Base-by-base conservation (phyloP, 305 asterid species). In the Fraxinus floribunda region DNA sequence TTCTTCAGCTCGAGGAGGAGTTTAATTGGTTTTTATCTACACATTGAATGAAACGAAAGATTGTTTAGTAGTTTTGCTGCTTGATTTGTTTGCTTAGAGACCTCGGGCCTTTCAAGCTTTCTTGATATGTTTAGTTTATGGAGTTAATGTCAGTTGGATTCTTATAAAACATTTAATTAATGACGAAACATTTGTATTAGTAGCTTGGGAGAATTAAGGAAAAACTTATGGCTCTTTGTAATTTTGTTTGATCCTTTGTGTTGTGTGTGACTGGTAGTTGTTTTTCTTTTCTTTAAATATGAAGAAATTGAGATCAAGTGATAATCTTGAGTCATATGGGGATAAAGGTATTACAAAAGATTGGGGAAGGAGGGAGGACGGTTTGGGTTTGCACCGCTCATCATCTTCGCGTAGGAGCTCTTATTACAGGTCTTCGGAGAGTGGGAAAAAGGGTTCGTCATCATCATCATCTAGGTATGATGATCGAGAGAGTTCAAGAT, bases 301-400 rank as follows among this genome's bases (percentile, higher is more conserved):
- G 99, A 95, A 94, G 95, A 90, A 92, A 75, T 87, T 95, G 91
- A 91, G 92, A 90, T 95, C 99, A 16, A 91, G 94, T 83, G 95
- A 94, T 83, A 97, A 95, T 91, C 90, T 95, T 79, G 91, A 90
- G 78, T 90, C 94, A n/a, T 85, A 88, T 71, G 95, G 91, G 80
- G 97, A 94, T 82, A 95, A 95, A 87, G 85, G 88, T 80, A 84
- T 70, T 70, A 72, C 83, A 82, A 95, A 91, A 87, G 97, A 94
- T 88, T 93, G 97, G 97, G 98, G 88, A 75, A 91, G 94, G 81
- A 90, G 91, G 88, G 98, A 93, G 73, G 99, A 93, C 78, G 98
- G 92, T 57, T 62, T 92, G 75, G 89, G 92, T 75, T 88, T 89
- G 81, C 93, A 93, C 74, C 93, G 98, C 76, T 84, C 99, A 1